Evolutionary conservation across 1,139 yeast species (phyloP).

Genomic region (Torulaspora globosa): DNA sequence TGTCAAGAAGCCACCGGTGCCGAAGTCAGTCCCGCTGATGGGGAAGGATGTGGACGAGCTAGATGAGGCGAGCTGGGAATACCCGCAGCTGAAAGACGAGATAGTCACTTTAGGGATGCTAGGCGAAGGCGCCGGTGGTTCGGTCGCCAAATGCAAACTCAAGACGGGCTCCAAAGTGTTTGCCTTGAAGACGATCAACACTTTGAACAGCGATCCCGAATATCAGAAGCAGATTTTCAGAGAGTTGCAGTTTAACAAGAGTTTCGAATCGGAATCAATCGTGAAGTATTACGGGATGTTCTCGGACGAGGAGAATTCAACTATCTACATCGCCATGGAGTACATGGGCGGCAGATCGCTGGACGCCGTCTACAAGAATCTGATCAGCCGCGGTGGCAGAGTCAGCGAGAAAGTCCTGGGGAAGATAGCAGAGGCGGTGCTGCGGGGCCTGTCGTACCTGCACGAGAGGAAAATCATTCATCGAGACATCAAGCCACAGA

Average conservation of each 20-base stretch:
- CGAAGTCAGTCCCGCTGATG: constrained; percentile 3
- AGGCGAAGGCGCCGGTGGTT: constrained; percentile 96
- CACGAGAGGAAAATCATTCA: constrained; percentile 88
- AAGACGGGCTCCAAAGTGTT: constrained; percentile 56
- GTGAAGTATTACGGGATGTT: constrained; percentile 93
- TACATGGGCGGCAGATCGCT: constrained; percentile 90
- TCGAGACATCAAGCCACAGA: constrained; percentile 91
- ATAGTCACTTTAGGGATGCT: constrained; percentile 62
- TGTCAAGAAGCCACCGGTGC: constrained; percentile 8
- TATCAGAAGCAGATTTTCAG: constrained; percentile 77
- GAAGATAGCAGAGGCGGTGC: constrained; percentile 78
- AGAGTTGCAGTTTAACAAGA: constrained; percentile 81
- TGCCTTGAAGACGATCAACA: constrained; percentile 72
- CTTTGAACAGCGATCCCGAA: constrained; percentile 77
- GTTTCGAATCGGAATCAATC: constrained; percentile 77
- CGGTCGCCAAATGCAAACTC: constrained; percentile 72
- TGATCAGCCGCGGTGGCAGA: constrained; percentile 64
- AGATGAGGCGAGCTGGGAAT: constrained; percentile 76
- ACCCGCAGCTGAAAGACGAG: constrained; percentile 52
- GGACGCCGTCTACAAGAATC: constrained; percentile 80
- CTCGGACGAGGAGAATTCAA: constrained; percentile 66
- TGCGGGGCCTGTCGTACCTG: constrained; percentile 78
- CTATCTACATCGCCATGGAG: constrained; percentile 91
- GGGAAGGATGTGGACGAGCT: constrained; percentile 50
- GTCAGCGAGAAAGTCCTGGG: constrained; percentile 92